Percentiles rank a stretch among this genome's conserved stretches.
These are phyloP conservation scores for Yamagishiella unicocca DNA, from an alignment of 139 green algal genomes.

Conservation along the genomic window DNA sequence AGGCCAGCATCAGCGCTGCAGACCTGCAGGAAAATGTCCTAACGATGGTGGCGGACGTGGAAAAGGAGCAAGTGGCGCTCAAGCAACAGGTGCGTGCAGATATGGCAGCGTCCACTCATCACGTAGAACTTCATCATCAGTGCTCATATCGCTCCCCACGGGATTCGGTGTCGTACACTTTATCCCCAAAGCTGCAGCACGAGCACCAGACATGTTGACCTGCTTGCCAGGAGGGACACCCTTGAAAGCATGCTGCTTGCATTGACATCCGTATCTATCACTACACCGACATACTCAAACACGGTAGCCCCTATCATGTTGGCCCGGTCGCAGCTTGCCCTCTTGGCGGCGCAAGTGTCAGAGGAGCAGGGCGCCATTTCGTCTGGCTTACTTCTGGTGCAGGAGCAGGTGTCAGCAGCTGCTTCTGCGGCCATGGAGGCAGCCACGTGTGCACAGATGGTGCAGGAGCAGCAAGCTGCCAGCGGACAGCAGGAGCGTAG, in stretches of 20 bases:
- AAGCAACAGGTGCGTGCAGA: constrained; percentile 37
- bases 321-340: neutral
- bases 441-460: neutral
- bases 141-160: too few relatives aligned
- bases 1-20: too few relatives aligned
- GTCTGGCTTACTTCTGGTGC: neutral
- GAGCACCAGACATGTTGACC: too few relatives aligned
- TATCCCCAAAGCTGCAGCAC: too few relatives aligned
- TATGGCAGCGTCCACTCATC: too few relatives aligned
- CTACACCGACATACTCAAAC: too few relatives aligned
- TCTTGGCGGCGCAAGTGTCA: neutral
- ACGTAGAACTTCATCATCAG: too few relatives aligned
- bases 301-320: too few relatives aligned
- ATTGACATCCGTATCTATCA: too few relatives aligned
- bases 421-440: constrained; percentile 7
- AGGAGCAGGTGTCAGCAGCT: constrained; percentile 7
- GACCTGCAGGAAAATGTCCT: neutral
- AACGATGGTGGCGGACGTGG: constrained; percentile 13
- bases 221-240: neutral
- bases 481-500: neutral
- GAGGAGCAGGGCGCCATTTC: constrained; percentile 19
- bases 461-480: constrained; percentile 20
- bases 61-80: neutral
- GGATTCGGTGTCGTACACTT: too few relatives aligned
- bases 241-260: too few relatives aligned